phyloP scores from a whole-genome alignment of 306 rosid genomes.

The Rosa rugosa region DNA sequence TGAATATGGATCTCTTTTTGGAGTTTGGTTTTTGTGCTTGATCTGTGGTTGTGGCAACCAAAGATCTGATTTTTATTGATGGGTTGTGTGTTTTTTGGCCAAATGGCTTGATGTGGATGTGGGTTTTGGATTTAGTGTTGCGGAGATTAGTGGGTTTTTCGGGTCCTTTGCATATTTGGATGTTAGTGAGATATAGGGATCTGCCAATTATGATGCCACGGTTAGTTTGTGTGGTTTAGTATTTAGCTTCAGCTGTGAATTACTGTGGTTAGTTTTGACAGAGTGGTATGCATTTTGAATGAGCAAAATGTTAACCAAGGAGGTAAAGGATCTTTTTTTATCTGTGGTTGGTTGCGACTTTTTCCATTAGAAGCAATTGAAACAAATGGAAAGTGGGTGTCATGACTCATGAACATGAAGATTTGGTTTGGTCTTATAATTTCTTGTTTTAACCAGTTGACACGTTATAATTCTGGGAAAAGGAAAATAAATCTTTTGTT shows the following conservation, averaged over 20 bases:
- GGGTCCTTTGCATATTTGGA: not conserved
- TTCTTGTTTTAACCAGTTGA: not conserved
- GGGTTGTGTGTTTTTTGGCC: conserved; percentile 17
- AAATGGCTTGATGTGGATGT: conserved; percentile 9
- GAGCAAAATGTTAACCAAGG: not conserved
- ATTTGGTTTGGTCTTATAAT: not conserved
- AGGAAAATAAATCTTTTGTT: not conserved
- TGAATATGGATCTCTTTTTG: conserved; percentile 28
- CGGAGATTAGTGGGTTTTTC: conserved; percentile 2
- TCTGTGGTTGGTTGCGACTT: not conserved
- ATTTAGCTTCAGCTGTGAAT: not conserved
- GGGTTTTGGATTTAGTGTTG: not conserved
- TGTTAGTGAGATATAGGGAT: not conserved
- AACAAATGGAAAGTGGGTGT: not conserved
- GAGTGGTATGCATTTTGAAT: not conserved
- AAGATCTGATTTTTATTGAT: conserved; percentile 24
- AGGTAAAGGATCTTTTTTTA: not conserved
- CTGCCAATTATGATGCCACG: not conserved
- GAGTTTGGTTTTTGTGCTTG: conserved; percentile 24
- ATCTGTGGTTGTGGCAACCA: conserved; percentile 18
- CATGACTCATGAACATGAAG: not conserved
- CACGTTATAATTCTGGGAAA: not conserved
- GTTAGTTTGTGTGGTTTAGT: not conserved
- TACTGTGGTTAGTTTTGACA: not conserved
- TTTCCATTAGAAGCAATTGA: not conserved